These are phyloP conservation scores for Tetrahymena malaccensis DNA, from an alignment of 73 alveolate genomes.

Conservation along the genomic window DNA sequence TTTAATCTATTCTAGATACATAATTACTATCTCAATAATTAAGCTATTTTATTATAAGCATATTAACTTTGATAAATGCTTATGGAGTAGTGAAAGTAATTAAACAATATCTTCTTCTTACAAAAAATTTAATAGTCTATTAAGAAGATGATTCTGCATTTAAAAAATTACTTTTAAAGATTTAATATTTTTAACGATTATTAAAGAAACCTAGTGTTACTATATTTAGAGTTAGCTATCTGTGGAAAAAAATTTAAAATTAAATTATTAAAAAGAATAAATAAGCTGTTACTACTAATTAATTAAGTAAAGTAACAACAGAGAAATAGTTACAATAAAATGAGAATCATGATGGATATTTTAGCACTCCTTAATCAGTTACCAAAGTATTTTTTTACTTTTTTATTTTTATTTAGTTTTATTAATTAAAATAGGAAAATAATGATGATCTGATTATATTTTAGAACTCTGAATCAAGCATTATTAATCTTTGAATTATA, in stretches of 20 bases:
- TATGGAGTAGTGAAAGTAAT: background rate
- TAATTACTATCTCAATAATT: background rate
- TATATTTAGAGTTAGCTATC: background rate
- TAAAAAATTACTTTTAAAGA: background rate
- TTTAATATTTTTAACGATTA: background rate
- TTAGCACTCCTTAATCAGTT: background rate
- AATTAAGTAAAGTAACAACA: background rate
- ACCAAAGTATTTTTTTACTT: background rate
- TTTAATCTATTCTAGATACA: background rate
- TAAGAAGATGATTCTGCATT: background rate
- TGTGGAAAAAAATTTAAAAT: background rate
- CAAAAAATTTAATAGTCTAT: background rate
- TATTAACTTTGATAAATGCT: background rate
- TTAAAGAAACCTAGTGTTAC: background rate
- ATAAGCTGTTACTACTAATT: background rate
- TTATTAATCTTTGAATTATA: background rate
- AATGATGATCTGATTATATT: background rate
- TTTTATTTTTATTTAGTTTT: too few relatives aligned
- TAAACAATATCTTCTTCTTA: background rate
- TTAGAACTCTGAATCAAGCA: background rate
- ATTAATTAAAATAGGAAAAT: background rate
- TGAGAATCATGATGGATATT: background rate
- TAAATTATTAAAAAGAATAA: background rate
- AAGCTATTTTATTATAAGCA: background rate
- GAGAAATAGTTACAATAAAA: background rate